Conservation (phyloP, 331 rosid species). For the Rhamnella rubrinervis region DNA sequence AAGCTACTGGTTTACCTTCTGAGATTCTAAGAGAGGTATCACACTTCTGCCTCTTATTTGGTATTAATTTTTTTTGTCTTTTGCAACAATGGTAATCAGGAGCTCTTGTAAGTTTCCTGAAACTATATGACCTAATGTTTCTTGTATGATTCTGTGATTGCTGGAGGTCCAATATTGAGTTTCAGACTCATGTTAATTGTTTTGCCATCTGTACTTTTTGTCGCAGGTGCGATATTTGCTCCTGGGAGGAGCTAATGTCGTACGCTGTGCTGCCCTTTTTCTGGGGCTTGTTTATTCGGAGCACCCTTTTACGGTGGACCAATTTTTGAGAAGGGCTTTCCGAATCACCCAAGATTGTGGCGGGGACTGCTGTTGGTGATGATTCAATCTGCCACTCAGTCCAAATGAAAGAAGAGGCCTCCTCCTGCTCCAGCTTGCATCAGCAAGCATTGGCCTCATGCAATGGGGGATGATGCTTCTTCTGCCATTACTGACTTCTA, state of each 20-base stretch:
- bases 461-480: slow-evolving; percentile 97
- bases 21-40: slow-evolving; percentile 98
- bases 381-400: slow-evolving; percentile 96
- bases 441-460: slow-evolving; percentile 85
- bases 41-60: slow-evolving; percentile 15
- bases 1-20: slow-evolving; percentile 71
- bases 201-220: slow-evolving; percentile 85
- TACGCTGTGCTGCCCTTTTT: slow-evolving; percentile 98
- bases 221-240: slow-evolving; percentile 99
- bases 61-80: slow-evolving; percentile 14
- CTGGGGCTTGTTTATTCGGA: slow-evolving; percentile 94
- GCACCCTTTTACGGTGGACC: slow-evolving; percentile 96
- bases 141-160: slow-evolving; percentile 63
- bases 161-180: slow-evolving; percentile 70
- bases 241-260: slow-evolving; percentile 99
- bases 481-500: slow-evolving; percentile 66
- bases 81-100: slow-evolving; percentile 31
- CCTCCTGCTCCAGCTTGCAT: slow-evolving; percentile 98
- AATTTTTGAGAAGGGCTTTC: slow-evolving; percentile 89
- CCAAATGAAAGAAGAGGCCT: slow-evolving; percentile 96
- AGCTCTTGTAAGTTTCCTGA: slow-evolving; percentile 36
- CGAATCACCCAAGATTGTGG: slow-evolving; percentile 92
- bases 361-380: slow-evolving; percentile 93
- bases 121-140: slow-evolving; percentile 46
- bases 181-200: slow-evolving; percentile 73